These are phyloP conservation scores for Citeromyces nyonsensis DNA, from an alignment of 805 yeast species.

Conservation along the genomic window DNA sequence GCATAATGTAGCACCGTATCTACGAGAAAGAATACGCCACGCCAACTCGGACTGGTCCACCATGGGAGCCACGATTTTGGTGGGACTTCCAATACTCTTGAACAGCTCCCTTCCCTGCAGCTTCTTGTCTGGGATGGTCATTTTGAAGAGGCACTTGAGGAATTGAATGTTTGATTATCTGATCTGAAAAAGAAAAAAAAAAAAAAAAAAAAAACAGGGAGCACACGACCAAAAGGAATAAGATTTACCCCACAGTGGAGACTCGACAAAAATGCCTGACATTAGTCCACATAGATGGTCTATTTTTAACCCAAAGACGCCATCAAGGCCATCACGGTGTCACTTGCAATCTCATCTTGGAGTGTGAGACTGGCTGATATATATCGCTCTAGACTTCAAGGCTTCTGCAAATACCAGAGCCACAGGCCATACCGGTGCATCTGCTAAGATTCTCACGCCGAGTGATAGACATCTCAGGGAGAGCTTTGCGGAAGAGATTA, in stretches of 20 bases:
- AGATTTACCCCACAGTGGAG: no score
- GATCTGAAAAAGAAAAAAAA: no score
- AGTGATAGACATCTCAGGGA: slow-evolving; percentile 44
- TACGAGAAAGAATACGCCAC: slow-evolving; percentile 79
- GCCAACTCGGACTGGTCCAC: slow-evolving; percentile 95
- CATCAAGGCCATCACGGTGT: no score
- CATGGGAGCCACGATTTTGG: slow-evolving; percentile 92
- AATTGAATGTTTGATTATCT: slow-evolving; percentile 1
- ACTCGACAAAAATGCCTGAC: no score
- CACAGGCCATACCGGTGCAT: slow-evolving; percentile 81
- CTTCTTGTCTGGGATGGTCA: slow-evolving; percentile 7
- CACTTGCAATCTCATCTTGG: no score
- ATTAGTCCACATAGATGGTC: not conserved
- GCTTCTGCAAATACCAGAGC: slow-evolving; percentile 73
- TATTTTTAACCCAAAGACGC: no score
- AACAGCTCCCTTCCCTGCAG: slow-evolving; percentile 54
- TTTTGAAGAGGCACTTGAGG: not conserved
- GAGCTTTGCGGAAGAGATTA: slow-evolving; percentile 31
- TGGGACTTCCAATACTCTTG: slow-evolving; percentile 58
- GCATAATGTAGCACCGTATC: slow-evolving; percentile 85
- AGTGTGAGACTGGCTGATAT: slow-evolving; percentile 10
- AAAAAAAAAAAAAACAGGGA: not conserved
- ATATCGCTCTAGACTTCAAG: slow-evolving; percentile 45
- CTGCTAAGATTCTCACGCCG: slow-evolving; percentile 66
- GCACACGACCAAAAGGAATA: no score